Percentiles rank a stretch among this genome's conserved stretches.
phyloP scores from a whole-genome alignment of 176 grass and related monocot species.

The Paspalum vaginatum region DNA sequence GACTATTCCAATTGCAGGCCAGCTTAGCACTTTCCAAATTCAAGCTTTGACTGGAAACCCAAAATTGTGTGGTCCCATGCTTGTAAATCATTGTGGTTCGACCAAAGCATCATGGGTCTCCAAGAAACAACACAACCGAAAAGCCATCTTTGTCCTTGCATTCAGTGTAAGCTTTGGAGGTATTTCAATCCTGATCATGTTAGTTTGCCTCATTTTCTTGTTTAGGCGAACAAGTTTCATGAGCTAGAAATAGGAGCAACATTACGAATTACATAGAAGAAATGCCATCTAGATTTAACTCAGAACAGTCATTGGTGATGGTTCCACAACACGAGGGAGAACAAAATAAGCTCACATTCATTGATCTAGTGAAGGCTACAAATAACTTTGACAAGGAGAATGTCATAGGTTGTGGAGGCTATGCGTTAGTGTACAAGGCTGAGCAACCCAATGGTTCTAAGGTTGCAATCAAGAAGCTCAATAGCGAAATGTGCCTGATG shows the following conservation, averaged over 20 bases:
- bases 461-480: constrained; percentile 66
- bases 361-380: constrained; percentile 61
- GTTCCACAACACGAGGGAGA: constrained; percentile 11
- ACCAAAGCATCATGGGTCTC: background rate
- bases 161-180: constrained; percentile 51
- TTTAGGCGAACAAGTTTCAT: background rate
- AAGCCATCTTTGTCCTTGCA: constrained; percentile 23
- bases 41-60: constrained; percentile 55
- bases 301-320: constrained; percentile 35
- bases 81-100: constrained; percentile 40
- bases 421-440: constrained; percentile 74
- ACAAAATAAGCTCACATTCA: constrained; percentile 40
- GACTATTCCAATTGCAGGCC: constrained; percentile 40
- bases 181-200: constrained; percentile 31
- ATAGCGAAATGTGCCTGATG: constrained; percentile 55
- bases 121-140: constrained; percentile 16
- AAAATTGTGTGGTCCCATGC: constrained; percentile 50
- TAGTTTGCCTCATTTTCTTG: constrained; percentile 27
- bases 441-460: constrained; percentile 49
- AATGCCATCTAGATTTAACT: constrained; percentile 15
- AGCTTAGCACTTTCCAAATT: constrained; percentile 51
- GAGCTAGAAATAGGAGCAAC: background rate
- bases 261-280: background rate
- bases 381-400: constrained; percentile 67
- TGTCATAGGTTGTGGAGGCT: constrained; percentile 70